Conservation (phyloP, 1,284 basidiomycete genomes). For the Ceratobasidium sp. region DNA sequence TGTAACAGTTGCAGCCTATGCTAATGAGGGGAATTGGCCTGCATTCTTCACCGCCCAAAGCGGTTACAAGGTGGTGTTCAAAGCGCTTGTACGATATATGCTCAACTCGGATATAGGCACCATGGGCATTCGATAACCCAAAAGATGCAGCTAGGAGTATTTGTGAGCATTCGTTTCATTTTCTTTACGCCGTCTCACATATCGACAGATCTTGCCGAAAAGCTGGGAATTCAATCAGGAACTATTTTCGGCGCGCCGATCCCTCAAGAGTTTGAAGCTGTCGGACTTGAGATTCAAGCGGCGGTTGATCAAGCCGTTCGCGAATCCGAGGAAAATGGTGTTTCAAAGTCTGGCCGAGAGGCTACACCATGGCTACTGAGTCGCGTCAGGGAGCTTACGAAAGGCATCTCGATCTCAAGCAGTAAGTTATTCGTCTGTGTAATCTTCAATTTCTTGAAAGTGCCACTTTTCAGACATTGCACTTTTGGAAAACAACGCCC, state of each 20-base stretch:
- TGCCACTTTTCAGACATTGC: slow-evolving; percentile 71
- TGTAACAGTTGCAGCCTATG: slow-evolving; percentile 87
- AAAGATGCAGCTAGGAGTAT: slow-evolving; percentile 71
- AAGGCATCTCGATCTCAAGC: slow-evolving; percentile 73
- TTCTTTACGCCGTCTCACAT: background rate
- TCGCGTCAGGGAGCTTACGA: slow-evolving; percentile 82
- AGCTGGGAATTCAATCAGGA: slow-evolving; percentile 71
- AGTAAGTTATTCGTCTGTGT: slow-evolving; percentile 56
- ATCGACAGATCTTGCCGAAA: slow-evolving; percentile 45
- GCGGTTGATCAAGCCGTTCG: slow-evolving; percentile 85
- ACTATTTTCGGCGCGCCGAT: slow-evolving; percentile 91
- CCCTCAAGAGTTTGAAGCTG: slow-evolving; percentile 73
- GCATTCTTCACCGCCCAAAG: slow-evolving; percentile 91
- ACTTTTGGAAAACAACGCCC: slow-evolving; percentile 90
- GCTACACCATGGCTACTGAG: slow-evolving; percentile 94
- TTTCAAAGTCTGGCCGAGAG: slow-evolving; percentile 85
- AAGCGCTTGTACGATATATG: background rate
- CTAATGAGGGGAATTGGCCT: slow-evolving; percentile 80
- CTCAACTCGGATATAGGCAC: slow-evolving; percentile 58
- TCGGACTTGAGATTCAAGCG: slow-evolving; percentile 74
- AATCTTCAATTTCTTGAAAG: slow-evolving; percentile 23
- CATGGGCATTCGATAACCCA: slow-evolving; percentile 71
- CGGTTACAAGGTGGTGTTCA: slow-evolving; percentile 70
- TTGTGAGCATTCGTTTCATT: slow-evolving; percentile 54
- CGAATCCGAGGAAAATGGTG: slow-evolving; percentile 83